Percentiles rank a stretch among this genome's conserved stretches.
Evolutionary conservation across 768 basidiomycete species (phyloP).

Genomic region (Lentinula detonsa): DNA sequence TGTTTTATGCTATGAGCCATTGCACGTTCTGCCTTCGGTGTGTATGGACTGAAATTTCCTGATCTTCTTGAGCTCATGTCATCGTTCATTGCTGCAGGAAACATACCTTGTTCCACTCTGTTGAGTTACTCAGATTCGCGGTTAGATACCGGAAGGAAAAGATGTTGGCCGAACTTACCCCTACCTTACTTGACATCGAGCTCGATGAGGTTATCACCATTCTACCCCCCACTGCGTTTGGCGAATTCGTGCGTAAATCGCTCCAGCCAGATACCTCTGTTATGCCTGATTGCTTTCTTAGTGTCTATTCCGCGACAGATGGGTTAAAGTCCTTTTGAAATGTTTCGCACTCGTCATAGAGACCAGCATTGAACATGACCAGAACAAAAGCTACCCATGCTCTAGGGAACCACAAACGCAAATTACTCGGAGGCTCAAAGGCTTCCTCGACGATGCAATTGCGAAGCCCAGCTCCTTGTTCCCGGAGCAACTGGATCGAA

Average conservation of each 20-base stretch:
- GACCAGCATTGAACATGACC: background rate
- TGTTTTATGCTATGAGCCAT: constrained; percentile 3
- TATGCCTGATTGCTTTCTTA: background rate
- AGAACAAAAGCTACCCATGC: background rate
- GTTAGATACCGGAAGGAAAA: background rate
- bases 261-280: background rate
- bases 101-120: background rate
- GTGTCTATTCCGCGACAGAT: constrained; percentile 1
- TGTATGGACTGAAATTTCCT: background rate
- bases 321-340: background rate
- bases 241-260: background rate
- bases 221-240: background rate
- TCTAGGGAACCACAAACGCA: background rate
- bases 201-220: background rate
- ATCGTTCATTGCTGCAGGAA: background rate
- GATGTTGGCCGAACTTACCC: background rate
- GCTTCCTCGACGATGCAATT: background rate
- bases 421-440: background rate
- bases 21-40: background rate
- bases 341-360: background rate
- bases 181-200: background rate
- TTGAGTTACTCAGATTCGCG: background rate
- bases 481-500: background rate
- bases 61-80: background rate
- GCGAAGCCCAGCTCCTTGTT: background rate